A percentile compares a stretch with the other conserved stretches of the same genome.
These are phyloP conservation scores for Sanguinoderma infundibulare DNA, from an alignment of 1,284 basidiomycete species.

Conservation along the genomic window DNA sequence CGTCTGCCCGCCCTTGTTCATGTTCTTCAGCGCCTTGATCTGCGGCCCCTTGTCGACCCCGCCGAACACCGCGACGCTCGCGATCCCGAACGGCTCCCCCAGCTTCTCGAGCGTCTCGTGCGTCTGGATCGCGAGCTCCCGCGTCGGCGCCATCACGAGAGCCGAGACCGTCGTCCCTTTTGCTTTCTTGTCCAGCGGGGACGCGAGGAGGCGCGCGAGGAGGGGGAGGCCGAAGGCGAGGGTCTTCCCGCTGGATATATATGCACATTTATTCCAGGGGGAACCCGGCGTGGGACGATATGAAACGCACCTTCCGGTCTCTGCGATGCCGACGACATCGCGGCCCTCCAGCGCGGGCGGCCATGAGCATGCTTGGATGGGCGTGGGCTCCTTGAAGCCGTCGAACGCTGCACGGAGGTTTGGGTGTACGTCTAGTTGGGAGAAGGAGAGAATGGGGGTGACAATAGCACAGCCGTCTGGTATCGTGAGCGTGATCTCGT, in stretches of 20 bases:
- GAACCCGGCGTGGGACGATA: not conserved
- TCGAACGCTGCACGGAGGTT: constrained; percentile 67
- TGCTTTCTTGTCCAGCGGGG: constrained; percentile 35
- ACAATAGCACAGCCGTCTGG: constrained; percentile 49
- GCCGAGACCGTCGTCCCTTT: constrained; percentile 61
- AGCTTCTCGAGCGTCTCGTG: constrained; percentile 84
- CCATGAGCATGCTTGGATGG: constrained; percentile 97
- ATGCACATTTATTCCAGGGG: constrained; percentile 2
- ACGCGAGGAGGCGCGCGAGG: constrained; percentile 67
- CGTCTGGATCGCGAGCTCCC: constrained; percentile 94
- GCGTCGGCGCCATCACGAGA: constrained; percentile 91
- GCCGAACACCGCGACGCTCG: constrained; percentile 89
- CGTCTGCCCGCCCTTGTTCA: constrained; percentile 51
- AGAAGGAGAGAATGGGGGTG: constrained; percentile 81
- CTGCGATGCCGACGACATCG: constrained; percentile 96
- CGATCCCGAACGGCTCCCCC: constrained; percentile 78
- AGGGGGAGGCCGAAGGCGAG: constrained; percentile 96
- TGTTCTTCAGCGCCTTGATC: constrained; percentile 60
- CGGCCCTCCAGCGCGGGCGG: constrained; percentile 82
- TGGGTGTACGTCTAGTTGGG: constrained; percentile 71
- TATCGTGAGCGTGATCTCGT: constrained; percentile 77
- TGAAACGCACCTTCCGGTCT: constrained; percentile 81
- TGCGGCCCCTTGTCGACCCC: constrained; percentile 91
- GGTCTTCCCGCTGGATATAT: constrained; percentile 82
- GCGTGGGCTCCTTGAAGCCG: constrained; percentile 88